Percentiles rank a stretch among this genome's conserved stretches.
These are phyloP conservation scores for Ailanthus altissimus DNA, from an alignment of 345 rosid species.

Conservation along the genomic window DNA sequence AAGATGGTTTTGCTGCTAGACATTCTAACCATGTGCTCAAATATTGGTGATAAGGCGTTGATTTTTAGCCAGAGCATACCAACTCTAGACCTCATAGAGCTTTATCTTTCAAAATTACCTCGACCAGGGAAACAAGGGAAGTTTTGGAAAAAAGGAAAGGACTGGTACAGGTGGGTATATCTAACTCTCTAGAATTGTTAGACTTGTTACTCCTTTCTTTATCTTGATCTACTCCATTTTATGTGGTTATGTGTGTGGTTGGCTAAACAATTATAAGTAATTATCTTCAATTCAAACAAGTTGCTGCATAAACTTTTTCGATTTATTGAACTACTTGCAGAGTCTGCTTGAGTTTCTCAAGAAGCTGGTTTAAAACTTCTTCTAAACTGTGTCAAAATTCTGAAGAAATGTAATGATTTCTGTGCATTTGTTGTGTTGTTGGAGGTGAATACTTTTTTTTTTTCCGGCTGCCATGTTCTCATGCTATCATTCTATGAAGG, in stretches of 20 bases:
- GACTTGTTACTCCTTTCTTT: not conserved
- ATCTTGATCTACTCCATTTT: not conserved
- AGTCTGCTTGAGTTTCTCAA: not conserved
- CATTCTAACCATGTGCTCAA: conserved; percentile 73
- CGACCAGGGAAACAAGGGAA: conserved; percentile 74
- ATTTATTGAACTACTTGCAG: not conserved
- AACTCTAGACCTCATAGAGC: conserved; percentile 93
- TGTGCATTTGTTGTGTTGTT: not conserved
- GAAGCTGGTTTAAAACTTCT: not conserved
- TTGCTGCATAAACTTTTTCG: not conserved
- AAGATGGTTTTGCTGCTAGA: conserved; percentile 98
- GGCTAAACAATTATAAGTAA: not conserved
- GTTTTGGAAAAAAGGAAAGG: conserved; percentile 94
- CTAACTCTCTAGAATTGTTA: not conserved
- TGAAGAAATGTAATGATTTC: not conserved
- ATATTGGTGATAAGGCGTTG: conserved; percentile 83
- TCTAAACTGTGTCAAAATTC: not conserved
- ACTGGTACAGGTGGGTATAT: conserved; percentile 91
- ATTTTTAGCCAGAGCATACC: conserved; percentile 99
- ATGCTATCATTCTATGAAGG: not conserved
- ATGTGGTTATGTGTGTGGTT: not conserved
- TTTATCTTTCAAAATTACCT: conserved; percentile 79
- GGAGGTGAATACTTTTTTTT: not conserved
- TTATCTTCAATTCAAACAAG: not conserved
- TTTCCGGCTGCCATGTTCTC: not conserved